Evolutionary conservation across 208 protist genomes (phyloP), one percentile per base, ranked within the genome.

Genomic region (Acanthamoeba culbertsoni): DNA sequence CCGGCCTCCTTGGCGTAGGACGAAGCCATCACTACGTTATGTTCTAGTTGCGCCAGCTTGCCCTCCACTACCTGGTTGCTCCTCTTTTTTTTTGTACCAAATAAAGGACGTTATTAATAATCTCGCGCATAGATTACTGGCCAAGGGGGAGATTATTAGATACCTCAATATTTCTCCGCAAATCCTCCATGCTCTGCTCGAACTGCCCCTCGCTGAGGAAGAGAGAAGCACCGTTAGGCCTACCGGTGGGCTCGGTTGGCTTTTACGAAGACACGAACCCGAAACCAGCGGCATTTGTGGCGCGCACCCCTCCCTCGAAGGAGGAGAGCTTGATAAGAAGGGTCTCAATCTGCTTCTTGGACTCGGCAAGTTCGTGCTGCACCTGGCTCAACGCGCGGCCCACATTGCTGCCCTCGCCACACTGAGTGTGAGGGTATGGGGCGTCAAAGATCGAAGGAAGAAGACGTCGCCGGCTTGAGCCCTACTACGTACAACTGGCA

Each of bases 321-420:
- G 63, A 75, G 12, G 63, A 43, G n/a, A 79, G 68, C 37, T 79
- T 79, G 68, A n/a, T 26, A 4, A 79, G 14, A 18, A 79, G 31
- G 23, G 12, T 79, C 37, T 79, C 23, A 8, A 79, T 8, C 68
- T 79, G 37, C 68, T 48, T 79, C 68, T 79, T 79, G 37, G 68
- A 79, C 68, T 79, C 68, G 37, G 68, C 68, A 26, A 79, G 31
- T 37, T 79, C 68, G 68, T 79, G 68, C 68, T 79, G 68, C 68
- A 79, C 68, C 42, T 79, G 68, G 68, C 68, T 79, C 68, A 79
- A 40, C 14, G 68, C 68, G 35, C 68, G 68, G 42, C 68, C 68
- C 33, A 79, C 31, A 40, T 79, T 79, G 68, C 42, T 79, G 37
- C 42, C 68, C 68, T 79, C 68, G 14, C 68, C 68, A 28, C 68